Evolutionary conservation across 2,329 filamentous ascomycete genomes (phyloP).

Genomic region (Aulographum hederae): DNA sequence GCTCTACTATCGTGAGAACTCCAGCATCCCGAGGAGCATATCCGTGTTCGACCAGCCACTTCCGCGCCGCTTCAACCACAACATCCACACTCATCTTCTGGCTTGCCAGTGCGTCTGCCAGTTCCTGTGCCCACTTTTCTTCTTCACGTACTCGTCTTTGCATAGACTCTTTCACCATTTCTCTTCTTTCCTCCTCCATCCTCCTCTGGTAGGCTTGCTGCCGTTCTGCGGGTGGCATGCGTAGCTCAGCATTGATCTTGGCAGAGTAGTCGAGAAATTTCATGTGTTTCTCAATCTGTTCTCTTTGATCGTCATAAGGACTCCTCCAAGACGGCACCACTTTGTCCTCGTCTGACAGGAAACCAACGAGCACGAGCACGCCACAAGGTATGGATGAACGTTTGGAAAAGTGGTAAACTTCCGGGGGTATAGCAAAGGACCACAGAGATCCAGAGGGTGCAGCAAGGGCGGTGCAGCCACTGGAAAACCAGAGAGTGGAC

Average conservation of each 20-base stretch:
- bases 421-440: constrained; percentile 40
- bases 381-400: constrained; percentile 39
- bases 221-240: constrained; percentile 2
- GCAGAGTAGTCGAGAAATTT: neutral
- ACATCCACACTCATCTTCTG: constrained; percentile 9
- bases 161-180: constrained; percentile 1
- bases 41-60: constrained; percentile 6
- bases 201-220: neutral
- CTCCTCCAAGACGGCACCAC: constrained; percentile 38
- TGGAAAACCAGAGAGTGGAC: constrained; percentile 33
- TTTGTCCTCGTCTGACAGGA: constrained; percentile 30
- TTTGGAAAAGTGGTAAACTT: constrained; percentile 31
- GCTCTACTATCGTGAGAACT: constrained; percentile 7
- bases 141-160: constrained; percentile 7
- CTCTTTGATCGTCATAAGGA: constrained; percentile 15
- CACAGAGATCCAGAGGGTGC: constrained; percentile 36
- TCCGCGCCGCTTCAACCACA: constrained; percentile 8
- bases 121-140: constrained; percentile 7
- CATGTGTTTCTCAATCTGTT: constrained; percentile 1
- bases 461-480: constrained; percentile 35
- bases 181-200: neutral
- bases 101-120: constrained; percentile 9
- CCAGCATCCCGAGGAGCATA: neutral
- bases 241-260: constrained; percentile 1
- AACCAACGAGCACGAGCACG: constrained; percentile 34